These are phyloP conservation scores for Nyctanthes arbortristis DNA, from an alignment of 257 asterid genomes.

Conservation along the genomic window DNA sequence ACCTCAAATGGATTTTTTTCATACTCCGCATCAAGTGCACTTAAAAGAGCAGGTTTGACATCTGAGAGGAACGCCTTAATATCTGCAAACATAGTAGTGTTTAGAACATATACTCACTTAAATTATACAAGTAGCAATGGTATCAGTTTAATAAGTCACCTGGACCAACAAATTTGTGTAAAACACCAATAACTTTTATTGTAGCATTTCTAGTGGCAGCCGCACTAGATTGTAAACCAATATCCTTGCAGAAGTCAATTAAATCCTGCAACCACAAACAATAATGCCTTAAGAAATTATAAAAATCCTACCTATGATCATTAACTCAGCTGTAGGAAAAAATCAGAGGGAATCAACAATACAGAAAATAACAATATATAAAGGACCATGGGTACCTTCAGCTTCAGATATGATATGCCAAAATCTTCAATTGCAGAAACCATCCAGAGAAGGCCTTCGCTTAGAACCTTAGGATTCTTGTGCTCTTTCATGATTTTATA, in stretches of 20 bases:
- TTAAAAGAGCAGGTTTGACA: conserved; percentile 97
- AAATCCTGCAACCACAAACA: conserved; percentile 63
- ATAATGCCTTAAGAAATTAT: background rate
- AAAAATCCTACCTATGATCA: background rate
- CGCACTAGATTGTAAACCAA: conserved; percentile 96
- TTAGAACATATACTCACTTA: conserved; percentile 30
- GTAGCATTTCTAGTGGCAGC: conserved; percentile 97
- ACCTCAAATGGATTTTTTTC: conserved; percentile 98
- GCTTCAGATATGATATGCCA: conserved; percentile 73
- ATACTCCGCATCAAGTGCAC: conserved; percentile 95
- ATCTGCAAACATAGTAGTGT: conserved; percentile 48
- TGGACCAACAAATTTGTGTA: conserved; percentile 99
- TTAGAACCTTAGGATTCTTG: conserved; percentile 97
- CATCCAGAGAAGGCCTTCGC: conserved; percentile 97
- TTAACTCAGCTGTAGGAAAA: background rate
- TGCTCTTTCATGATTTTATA: conserved; percentile 96
- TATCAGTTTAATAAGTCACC: conserved; percentile 51
- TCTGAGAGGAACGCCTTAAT: conserved; percentile 90
- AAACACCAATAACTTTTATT: conserved; percentile 76
- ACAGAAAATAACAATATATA: background rate
- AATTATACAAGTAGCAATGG: conserved; percentile 14
- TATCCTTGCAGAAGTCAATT: conserved; percentile 96
- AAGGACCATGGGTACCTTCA: conserved; percentile 58
- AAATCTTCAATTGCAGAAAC: conserved; percentile 92
- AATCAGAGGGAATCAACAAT: conserved; percentile 1